Conservation (phyloP, 169 alveolate species). For the Eimeria tenella region DNA sequence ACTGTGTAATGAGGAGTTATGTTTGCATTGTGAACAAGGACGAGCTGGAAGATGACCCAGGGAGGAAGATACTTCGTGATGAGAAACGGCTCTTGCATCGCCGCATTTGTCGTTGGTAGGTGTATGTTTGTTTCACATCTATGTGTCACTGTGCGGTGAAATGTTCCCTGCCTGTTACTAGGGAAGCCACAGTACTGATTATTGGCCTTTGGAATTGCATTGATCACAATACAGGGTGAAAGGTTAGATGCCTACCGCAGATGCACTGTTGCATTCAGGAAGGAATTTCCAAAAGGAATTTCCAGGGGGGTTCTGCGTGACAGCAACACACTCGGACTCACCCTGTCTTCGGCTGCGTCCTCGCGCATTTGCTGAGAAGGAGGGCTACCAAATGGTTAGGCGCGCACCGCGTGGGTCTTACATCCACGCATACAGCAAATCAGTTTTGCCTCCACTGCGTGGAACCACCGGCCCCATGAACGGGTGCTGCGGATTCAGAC, state of each 20-base stretch:
- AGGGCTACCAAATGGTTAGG: constrained; percentile 77
- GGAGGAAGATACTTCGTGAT: constrained; percentile 93
- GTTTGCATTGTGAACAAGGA: not conserved
- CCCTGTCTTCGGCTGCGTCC: constrained; percentile 97
- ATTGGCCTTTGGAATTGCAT: not conserved
- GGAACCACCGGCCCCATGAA: too few relatives aligned
- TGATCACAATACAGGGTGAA: not conserved
- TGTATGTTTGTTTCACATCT: not conserved
- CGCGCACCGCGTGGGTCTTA: not conserved
- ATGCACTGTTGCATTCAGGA: not conserved
- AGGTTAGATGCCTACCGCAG: not conserved
- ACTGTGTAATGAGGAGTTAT: not conserved
- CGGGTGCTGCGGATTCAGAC: too few relatives aligned
- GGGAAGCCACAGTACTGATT: not conserved
- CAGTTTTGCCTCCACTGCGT: not conserved
- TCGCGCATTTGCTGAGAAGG: constrained; percentile 87
- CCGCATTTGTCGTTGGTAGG: constrained; percentile 94
- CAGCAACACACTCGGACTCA: constrained; percentile 96
- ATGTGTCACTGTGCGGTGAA: too few relatives aligned
- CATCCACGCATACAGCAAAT: not conserved
- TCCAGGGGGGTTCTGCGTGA: constrained; percentile 88
- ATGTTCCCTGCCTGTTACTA: too few relatives aligned
- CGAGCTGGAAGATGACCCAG: constrained; percentile 76
- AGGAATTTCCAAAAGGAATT: not conserved
- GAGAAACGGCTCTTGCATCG: constrained; percentile 91